These are phyloP conservation scores for Canavalia ensiformis DNA, from an alignment of 306 rosid species.

Conservation along the genomic window DNA sequence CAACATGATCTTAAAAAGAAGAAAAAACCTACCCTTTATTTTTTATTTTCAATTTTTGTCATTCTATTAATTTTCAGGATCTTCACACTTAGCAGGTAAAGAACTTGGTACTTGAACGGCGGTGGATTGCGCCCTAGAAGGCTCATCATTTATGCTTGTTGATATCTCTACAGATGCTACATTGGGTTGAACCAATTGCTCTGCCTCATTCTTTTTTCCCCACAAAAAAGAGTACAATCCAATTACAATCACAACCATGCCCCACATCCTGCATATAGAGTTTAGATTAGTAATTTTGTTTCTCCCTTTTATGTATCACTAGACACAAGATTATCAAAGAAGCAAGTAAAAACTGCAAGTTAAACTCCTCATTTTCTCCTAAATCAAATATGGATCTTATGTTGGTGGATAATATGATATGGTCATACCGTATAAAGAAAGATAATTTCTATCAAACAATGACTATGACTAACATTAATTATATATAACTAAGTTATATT, in stretches of 20 bases:
- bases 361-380: no score
- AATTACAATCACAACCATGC: constrained; percentile 59
- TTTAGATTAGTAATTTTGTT: background rate
- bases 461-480: no score
- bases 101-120: constrained; percentile 46
- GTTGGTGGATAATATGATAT: no score
- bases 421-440: background rate
- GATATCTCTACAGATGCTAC: constrained; percentile 34
- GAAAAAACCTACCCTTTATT: background rate
- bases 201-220: constrained; percentile 61
- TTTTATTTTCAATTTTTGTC: background rate
- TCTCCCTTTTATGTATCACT: no score
- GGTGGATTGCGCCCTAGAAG: constrained; percentile 33
- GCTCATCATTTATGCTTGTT: constrained; percentile 10
- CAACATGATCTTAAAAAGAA: background rate
- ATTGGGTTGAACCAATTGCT: background rate
- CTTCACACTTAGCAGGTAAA: constrained; percentile 27
- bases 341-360: no score
- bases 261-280: constrained; percentile 59
- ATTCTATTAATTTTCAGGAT: background rate
- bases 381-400: no score
- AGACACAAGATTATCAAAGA: background rate
- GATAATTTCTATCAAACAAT: background rate
- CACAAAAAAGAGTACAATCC: constrained; percentile 74
- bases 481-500: no score